Conservation (phyloP, 2,329 filamentous ascomycete species). For the Neoarthrinium moseri region DNA sequence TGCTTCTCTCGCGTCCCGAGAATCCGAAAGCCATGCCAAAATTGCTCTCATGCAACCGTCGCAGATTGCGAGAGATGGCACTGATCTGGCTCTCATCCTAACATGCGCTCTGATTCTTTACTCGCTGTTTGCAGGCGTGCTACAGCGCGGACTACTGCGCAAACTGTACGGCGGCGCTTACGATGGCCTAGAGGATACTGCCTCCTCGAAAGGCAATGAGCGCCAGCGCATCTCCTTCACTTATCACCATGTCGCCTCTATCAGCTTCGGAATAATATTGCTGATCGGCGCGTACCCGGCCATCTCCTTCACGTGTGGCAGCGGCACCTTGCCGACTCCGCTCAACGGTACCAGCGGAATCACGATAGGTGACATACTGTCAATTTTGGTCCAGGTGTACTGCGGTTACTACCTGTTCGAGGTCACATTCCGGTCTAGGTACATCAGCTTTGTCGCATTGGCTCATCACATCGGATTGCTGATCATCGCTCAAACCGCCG, state of each 20-base stretch:
- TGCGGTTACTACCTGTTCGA: slow-evolving; percentile 18
- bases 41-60: neutral
- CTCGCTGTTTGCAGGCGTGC: slow-evolving; percentile 12
- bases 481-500: slow-evolving; percentile 13
- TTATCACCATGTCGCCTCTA: slow-evolving; percentile 16
- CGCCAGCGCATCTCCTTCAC: slow-evolving; percentile 14
- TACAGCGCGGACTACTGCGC: slow-evolving; percentile 13
- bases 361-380: slow-evolving; percentile 15
- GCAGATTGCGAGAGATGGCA: neutral
- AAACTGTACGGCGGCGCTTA: slow-evolving; percentile 11
- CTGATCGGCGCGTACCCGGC: slow-evolving; percentile 13
- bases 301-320: slow-evolving; percentile 9
- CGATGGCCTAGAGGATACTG: slow-evolving; percentile 1
- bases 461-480: slow-evolving; percentile 16
- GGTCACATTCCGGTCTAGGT: slow-evolving; percentile 14
- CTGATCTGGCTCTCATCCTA: slow-evolving; percentile 11
- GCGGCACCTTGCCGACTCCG: neutral
- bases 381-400: slow-evolving; percentile 13
- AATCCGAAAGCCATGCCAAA: neutral
- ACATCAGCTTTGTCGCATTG: slow-evolving; percentile 14
- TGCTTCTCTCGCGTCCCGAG: neutral
- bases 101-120: slow-evolving; percentile 11
- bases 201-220: slow-evolving; percentile 11
- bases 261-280: slow-evolving; percentile 11
- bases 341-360: slow-evolving; percentile 5